Evolutionary conservation across 495 filamentous ascomycete species (phyloP).

Genomic region (Gamarada debralockiae): DNA sequence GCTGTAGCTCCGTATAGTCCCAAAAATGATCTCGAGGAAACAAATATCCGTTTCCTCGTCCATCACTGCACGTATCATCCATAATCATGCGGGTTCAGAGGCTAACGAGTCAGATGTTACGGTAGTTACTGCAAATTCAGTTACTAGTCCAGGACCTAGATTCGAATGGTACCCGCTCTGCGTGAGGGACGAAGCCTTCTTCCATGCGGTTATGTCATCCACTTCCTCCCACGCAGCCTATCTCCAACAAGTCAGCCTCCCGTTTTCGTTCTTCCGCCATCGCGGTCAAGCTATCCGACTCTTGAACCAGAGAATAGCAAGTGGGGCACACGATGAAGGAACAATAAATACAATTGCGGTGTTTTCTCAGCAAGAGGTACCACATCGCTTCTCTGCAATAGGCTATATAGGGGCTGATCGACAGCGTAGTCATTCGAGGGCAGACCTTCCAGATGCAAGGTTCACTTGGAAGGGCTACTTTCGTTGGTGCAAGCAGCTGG

Average conservation of each 20-base stretch:
- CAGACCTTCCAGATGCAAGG: background rate
- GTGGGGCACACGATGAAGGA: constrained; percentile 15
- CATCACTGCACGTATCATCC: constrained; percentile 8
- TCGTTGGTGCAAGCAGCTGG: constrained; percentile 10
- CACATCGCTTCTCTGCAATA: background rate
- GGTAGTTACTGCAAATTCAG: constrained; percentile 4
- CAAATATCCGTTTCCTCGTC: constrained; percentile 12
- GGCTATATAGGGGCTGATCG: background rate
- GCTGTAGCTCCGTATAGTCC: constrained; percentile 17
- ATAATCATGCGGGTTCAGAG: background rate
- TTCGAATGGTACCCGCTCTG: constrained; percentile 20
- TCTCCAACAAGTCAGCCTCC: background rate
- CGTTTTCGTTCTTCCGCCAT: constrained; percentile 12
- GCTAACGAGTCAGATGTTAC: constrained; percentile 19
- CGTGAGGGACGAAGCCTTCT: constrained; percentile 19
- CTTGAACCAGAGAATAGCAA: constrained; percentile 14
- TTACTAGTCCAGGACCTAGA: constrained; percentile 14
- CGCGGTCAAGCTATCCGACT: constrained; percentile 18
- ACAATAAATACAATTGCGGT: constrained; percentile 17
- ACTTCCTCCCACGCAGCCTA: constrained; percentile 15
- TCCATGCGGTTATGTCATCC: constrained; percentile 15
- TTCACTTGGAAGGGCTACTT: constrained; percentile 14
- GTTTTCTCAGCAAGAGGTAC: constrained; percentile 18
- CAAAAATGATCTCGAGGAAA: constrained; percentile 18
- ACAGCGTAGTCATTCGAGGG: constrained; percentile 7